Base-by-base conservation (phyloP, 805 yeast species). In the Lipomyces chichibuensis region DNA sequence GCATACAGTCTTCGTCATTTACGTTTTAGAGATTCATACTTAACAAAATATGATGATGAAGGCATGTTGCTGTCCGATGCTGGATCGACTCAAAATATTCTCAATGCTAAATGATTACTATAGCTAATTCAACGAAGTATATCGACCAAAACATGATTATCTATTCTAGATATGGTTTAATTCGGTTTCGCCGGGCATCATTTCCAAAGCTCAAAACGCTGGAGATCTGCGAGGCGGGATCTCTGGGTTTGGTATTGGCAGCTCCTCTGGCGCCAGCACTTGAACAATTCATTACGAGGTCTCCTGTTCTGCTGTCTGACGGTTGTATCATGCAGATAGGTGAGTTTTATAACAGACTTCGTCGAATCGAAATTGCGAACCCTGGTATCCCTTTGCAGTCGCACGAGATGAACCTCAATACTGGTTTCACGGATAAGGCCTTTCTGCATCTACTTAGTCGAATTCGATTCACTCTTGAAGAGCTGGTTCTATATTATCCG, bases 381-480 rank as follows among this genome's bases (percentile, higher is more conserved):
- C 55, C 55, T 11, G 55, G 55, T 23, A 52, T 52, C 55, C 55
- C 33, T 52, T 29, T 52, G n/a, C 55, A 29, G 14, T 33, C 32
- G 8, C 55, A 52, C 17, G 55, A 52, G 33, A 23, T 25, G 55
- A 33, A 52, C 33, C 11, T 25, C 33, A 25, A 14, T 14, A 11
- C n/a, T 29, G 55, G 55, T 14, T 52, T 52, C 55, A 52, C 33
- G 11, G 55, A 52, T n/a, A 13, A 52, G 14, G 35, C 33, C 4
- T 52, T 52, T 23, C n/a, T 17, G 29, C 55, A 29, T 25, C n/a
- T 52, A 25, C 33, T 52, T 0, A 52, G 32, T 29, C 55, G 29
- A 25, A 11, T 52, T 29, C 55, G 55, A 5, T 25, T 25, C 33
- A 52, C 33, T 29, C 55, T 52, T 25, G 55, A 52, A 17, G 55